Evolutionary conservation across 1,139 yeast species (phyloP).

Genomic region (Saccharomyces hybrid): DNA sequence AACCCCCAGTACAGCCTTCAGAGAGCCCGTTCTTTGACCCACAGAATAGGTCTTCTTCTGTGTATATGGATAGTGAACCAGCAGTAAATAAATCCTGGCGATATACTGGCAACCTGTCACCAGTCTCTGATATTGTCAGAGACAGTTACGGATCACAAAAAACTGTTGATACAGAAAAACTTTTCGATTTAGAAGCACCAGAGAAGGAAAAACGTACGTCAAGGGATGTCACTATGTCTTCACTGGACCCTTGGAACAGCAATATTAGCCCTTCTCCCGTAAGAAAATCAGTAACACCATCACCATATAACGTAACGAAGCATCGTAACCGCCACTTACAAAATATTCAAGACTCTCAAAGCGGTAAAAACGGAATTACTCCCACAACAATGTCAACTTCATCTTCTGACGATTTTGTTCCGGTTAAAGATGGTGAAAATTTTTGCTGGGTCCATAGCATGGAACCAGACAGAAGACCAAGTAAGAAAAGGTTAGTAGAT

Average conservation of each 20-base stretch:
- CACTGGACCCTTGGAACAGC: neutral
- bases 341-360: neutral
- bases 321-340: neutral
- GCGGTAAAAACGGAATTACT: conserved; percentile 2
- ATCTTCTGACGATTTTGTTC: conserved; percentile 26
- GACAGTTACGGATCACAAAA: conserved; percentile 67
- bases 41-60: conserved; percentile 24
- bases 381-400: conserved; percentile 16
- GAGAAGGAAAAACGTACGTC: neutral
- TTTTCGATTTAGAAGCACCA: conserved; percentile 40
- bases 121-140: conserved; percentile 32
- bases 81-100: conserved; percentile 65
- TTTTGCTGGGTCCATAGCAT: conserved; percentile 24
- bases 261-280: neutral
- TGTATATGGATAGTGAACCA: conserved; percentile 29
- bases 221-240: neutral
- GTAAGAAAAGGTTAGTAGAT: conserved; percentile 25
- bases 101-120: conserved; percentile 31
- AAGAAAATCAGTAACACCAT: neutral
- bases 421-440: conserved; percentile 23
- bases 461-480: conserved; percentile 22
- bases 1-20: conserved; percentile 5
- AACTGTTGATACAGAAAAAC: conserved; percentile 79
- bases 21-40: conserved; percentile 9
- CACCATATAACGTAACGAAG: neutral